A percentile compares a stretch with the other conserved stretches of the same genome.
Conservation (phyloP, 2,329 filamentous ascomycete species). For the Phialophora macrospora region DNA sequence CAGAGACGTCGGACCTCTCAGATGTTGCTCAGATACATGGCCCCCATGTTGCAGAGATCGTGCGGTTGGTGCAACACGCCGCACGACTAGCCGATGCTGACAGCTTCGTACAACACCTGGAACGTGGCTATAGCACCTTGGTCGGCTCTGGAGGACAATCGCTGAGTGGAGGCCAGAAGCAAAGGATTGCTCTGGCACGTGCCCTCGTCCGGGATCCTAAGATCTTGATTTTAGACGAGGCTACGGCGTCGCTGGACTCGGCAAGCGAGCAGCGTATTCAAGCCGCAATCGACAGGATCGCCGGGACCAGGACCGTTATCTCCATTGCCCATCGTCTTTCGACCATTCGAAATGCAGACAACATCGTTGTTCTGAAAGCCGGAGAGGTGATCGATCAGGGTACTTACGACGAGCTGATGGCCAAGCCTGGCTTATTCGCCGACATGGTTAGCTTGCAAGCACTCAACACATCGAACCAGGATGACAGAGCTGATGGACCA, state of each 20-base stretch:
- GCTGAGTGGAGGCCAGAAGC: no score
- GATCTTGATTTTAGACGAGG: no score
- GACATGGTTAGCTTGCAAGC: constrained; percentile 57
- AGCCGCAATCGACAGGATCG: constrained; percentile 42
- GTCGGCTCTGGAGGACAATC: no score
- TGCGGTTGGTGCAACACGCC: constrained; percentile 51
- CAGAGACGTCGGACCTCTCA: constrained; percentile 10
- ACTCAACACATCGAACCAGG: constrained; percentile 15
- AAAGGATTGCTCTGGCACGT: no score
- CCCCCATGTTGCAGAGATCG: constrained; percentile 54
- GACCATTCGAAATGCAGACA: constrained; percentile 46
- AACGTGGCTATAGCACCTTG: constrained; percentile 46
- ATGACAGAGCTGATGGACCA: no score
- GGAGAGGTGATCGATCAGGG: constrained; percentile 46
- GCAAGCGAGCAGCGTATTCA: constrained; percentile 40
- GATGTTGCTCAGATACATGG: constrained; percentile 37
- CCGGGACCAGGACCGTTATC: constrained; percentile 40
- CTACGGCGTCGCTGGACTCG: no score
- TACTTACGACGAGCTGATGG: constrained; percentile 43
- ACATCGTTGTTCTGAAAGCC: constrained; percentile 46
- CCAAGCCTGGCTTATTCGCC: constrained; percentile 51
- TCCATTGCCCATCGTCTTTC: constrained; percentile 42
- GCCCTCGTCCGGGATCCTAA: no score
- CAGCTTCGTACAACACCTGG: constrained; percentile 59
- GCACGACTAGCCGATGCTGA: constrained; percentile 64